Conservation (phyloP, 768 basidiomycete species). For the Pholiota molesta region DNA sequence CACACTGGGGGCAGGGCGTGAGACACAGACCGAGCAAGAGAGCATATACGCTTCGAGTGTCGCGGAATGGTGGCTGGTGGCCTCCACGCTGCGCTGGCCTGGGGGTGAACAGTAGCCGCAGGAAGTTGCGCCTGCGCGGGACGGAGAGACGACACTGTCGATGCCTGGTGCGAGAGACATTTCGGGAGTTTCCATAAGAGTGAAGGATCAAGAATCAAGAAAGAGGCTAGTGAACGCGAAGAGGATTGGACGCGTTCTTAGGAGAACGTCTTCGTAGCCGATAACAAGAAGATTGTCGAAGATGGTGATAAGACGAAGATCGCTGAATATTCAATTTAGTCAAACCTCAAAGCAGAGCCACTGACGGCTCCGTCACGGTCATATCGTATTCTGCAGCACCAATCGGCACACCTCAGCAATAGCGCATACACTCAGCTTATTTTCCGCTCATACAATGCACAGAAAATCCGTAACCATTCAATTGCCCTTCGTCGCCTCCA, state of each 20-base stretch:
- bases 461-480: slow-evolving; percentile 10
- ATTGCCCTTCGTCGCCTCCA: slow-evolving; percentile 68
- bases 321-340: background rate
- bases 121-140: slow-evolving; percentile 37
- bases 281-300: background rate
- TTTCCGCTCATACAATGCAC: slow-evolving; percentile 3
- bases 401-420: no score
- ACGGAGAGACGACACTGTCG: slow-evolving; percentile 42
- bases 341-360: background rate
- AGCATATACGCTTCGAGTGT: slow-evolving; percentile 52
- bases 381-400: no score
- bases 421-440: background rate
- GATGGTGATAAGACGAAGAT: background rate
- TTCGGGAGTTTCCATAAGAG: background rate
- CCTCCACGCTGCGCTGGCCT: slow-evolving; percentile 44
- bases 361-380: no score
- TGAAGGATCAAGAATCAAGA: background rate
- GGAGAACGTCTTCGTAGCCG: background rate
- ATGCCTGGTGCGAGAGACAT: slow-evolving; percentile 23
- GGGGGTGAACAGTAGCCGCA: slow-evolving; percentile 73
- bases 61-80: slow-evolving; percentile 51
- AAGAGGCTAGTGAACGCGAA: background rate
- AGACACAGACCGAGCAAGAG: slow-evolving; percentile 50
- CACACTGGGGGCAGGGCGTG: background rate
- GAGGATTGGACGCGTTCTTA: background rate